Percentiles rank a stretch among this genome's conserved stretches.
phyloP scores from a whole-genome alignment of 1,284 basidiomycete species.

The Stygiomarasmius scandens region DNA sequence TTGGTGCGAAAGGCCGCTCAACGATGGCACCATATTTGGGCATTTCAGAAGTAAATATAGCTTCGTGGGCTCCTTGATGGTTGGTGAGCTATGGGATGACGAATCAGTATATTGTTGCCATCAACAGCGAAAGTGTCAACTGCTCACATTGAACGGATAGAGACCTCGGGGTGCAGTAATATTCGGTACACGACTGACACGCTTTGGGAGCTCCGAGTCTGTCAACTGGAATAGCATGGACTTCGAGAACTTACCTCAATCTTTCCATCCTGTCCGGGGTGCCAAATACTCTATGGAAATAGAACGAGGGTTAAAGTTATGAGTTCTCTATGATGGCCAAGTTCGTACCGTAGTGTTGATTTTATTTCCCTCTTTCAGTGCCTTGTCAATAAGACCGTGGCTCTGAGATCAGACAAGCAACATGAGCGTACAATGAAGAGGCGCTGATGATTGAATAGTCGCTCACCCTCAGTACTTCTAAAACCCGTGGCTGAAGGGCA shows the following conservation, averaged over 20 bases:
- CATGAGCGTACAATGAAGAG: neutral
- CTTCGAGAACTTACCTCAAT: neutral
- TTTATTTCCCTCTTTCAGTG: neutral
- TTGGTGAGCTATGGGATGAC: conserved; percentile 1
- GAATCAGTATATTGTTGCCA: neutral
- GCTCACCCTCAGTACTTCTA: neutral
- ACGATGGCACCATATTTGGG: neutral
- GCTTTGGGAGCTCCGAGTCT: neutral
- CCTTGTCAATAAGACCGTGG: neutral
- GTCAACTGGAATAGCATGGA: neutral
- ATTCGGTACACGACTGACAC: neutral
- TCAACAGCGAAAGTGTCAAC: too few relatives aligned
- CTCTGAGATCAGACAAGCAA: neutral
- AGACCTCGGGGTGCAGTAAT: neutral
- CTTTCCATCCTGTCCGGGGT: neutral
- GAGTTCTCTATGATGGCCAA: neutral
- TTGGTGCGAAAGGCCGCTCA: neutral
- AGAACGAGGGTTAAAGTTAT: neutral
- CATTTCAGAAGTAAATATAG: neutral
- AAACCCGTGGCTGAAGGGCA: neutral
- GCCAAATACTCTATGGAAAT: neutral
- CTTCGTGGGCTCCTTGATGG: conserved; percentile 1
- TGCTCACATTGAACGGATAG: neutral
- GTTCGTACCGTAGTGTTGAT: neutral
- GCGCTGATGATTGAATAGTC: neutral